Base-by-base conservation (phyloP, 805 yeast species). In the Saccharomyces eubayanus region DNA sequence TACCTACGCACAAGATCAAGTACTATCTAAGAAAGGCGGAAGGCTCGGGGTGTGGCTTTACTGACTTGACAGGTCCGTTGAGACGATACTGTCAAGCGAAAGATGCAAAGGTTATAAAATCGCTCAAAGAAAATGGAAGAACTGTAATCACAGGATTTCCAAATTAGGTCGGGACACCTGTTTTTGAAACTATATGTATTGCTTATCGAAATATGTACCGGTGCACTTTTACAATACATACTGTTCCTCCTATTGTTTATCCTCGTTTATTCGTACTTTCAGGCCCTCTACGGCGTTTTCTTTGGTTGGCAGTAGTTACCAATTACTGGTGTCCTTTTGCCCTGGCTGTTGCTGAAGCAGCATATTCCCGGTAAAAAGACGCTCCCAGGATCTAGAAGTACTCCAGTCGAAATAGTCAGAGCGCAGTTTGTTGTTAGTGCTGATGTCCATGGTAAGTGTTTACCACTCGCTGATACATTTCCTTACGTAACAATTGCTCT, bases 1-100 rank as follows among this genome's bases (percentile, higher is more conserved):
- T 60, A 1, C 60, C 70, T 27, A 20, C 69, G 6, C 52, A 59
- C 2, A 61, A 69, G 55, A 49, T 79, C 31, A 72, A 76, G 50
- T 77, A 74, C 54, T 74, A 72, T 50, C 56, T 79, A 52, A 69
- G 83, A 51, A 80, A 81, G 61, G 56, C 80, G 41, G 75, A 72
- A 48, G 84, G 82, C 3, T 69, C 77, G 16, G 69, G 53, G 16
- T 55, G 61, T 16, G 51, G 51, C 16, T 57, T 62, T 43, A 46
- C 52, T 6, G 53, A 54, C 5, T 43, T 54, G 16, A 40, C 53
- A 11, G 56, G 53, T 11, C 52, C 56, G 1, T 51, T 59, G 24
- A 53, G 51, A 47, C 51, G 52, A 12, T 58, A 51, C 48, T 62
- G 63, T 46, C 59, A 52, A 10, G 16, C 12, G 16, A 46, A 29